phyloP scores from a whole-genome alignment of 208 protist species.

The Leishmania amazonensis region DNA sequence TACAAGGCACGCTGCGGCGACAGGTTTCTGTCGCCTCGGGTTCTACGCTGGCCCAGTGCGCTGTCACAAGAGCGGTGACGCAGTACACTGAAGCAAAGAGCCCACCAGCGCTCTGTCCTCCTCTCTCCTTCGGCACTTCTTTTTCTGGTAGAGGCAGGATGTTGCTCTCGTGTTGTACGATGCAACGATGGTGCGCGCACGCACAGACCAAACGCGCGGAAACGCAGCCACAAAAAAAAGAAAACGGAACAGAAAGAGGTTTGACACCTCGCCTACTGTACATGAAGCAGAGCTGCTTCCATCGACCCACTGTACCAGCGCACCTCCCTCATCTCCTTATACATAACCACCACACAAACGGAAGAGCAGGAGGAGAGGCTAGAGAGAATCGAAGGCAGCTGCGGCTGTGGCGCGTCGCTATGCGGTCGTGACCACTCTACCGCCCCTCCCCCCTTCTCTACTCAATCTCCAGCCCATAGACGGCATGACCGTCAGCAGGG shows the following conservation, averaged over 20 bases:
- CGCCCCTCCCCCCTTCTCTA: slow-evolving; percentile 2
- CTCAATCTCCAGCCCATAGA: slow-evolving; percentile 33
- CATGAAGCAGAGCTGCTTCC: slow-evolving; percentile 6
- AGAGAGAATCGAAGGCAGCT: background rate
- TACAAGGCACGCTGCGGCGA: background rate
- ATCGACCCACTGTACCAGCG: background rate
- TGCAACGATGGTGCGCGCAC: background rate
- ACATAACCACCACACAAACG: background rate
- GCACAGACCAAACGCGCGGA: background rate
- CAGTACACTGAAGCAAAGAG: background rate
- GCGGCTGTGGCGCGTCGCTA: background rate
- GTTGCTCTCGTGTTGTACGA: background rate
- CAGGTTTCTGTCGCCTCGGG: background rate
- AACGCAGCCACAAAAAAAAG: slow-evolving; percentile 10
- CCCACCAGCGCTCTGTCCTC: background rate
- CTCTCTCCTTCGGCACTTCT: background rate
- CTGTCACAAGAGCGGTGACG: background rate
- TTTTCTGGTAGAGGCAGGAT: background rate
- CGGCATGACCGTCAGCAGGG: background rate
- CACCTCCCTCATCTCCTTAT: background rate
- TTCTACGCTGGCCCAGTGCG: background rate
- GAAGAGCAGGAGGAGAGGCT: background rate
- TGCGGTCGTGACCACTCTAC: background rate
- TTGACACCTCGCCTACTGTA: slow-evolving; percentile 6
- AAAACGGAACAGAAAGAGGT: background rate